Percentiles rank a stretch among this genome's conserved stretches.
phyloP scores from a whole-genome alignment of 2,329 filamentous ascomycete genomes.

The Paraphoma chrysanthemicola region DNA sequence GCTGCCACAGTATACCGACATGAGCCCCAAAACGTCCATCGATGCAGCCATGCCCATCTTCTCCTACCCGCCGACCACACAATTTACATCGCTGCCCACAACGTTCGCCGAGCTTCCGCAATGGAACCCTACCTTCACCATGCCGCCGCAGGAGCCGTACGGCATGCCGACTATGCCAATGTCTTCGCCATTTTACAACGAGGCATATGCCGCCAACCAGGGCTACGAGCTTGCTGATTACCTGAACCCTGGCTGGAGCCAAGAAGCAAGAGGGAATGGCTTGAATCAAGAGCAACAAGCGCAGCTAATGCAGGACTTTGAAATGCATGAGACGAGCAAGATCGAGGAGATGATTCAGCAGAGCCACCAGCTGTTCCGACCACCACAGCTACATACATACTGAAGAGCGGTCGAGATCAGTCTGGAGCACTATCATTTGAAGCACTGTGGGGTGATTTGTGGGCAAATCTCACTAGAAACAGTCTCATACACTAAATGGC shows the following conservation, averaged over 20 bases:
- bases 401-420: conserved; percentile 16
- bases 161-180: conserved; percentile 31
- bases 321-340: conserved; percentile 58
- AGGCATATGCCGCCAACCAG: conserved; percentile 43
- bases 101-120: conserved; percentile 46
- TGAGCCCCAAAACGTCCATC: conserved; percentile 40
- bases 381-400: conserved; percentile 36
- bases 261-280: conserved; percentile 45
- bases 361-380: conserved; percentile 47
- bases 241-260: conserved; percentile 67
- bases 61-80: conserved; percentile 34
- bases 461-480: too few species aligned
- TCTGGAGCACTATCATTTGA: background rate
- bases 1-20: conserved; percentile 30
- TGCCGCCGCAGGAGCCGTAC: conserved; percentile 40
- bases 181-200: conserved; percentile 42
- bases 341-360: conserved; percentile 52
- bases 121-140: conserved; percentile 46
- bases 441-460: too few species aligned
- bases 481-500: too few species aligned
- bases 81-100: conserved; percentile 43
- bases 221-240: conserved; percentile 48
- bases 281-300: conserved; percentile 82
- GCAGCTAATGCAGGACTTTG: conserved; percentile 81
- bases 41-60: conserved; percentile 37